Evolutionary conservation across 2,329 filamentous ascomycete genomes (phyloP).

Genomic region (Knufia fluminis): DNA sequence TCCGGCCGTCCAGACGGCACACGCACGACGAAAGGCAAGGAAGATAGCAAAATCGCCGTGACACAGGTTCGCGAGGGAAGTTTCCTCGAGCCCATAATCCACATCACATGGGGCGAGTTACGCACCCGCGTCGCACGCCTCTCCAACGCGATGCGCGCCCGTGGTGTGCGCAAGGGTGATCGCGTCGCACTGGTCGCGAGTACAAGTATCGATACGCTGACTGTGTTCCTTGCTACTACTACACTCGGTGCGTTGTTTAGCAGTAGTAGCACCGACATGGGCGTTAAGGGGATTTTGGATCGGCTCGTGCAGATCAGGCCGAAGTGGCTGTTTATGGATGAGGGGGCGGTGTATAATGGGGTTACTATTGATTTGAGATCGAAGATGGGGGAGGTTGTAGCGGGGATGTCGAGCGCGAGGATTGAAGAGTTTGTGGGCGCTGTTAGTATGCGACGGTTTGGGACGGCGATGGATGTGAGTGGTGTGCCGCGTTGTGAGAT

Average conservation of each 20-base stretch:
- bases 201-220: constrained; percentile 65
- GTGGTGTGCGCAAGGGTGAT: constrained; percentile 62
- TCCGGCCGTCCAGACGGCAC: constrained; percentile 33
- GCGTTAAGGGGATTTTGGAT: constrained; percentile 66
- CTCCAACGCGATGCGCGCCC: constrained; percentile 56
- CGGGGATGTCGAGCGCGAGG: constrained; percentile 51
- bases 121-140: constrained; percentile 50
- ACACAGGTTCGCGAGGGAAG: constrained; percentile 50
- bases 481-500: constrained; percentile 39
- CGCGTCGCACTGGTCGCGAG: constrained; percentile 65
- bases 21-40: constrained; percentile 53
- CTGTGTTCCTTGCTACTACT: constrained; percentile 59
- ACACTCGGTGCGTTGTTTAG: constrained; percentile 68
- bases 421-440: constrained; percentile 56
- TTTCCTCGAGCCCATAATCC: constrained; percentile 21
- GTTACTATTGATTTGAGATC: constrained; percentile 60
- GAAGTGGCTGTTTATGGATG: constrained; percentile 75
- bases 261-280: constrained; percentile 74
- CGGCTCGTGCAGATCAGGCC: constrained; percentile 65
- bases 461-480: constrained; percentile 45
- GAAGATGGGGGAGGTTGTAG: constrained; percentile 61
- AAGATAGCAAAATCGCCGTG: constrained; percentile 59
- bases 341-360: constrained; percentile 69
- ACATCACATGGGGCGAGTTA: constrained; percentile 60
- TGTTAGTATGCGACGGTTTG: constrained; percentile 57